These are phyloP conservation scores for Anthracocystis walkeri DNA, from an alignment of 1,284 basidiomycete species.

Conservation along the genomic window DNA sequence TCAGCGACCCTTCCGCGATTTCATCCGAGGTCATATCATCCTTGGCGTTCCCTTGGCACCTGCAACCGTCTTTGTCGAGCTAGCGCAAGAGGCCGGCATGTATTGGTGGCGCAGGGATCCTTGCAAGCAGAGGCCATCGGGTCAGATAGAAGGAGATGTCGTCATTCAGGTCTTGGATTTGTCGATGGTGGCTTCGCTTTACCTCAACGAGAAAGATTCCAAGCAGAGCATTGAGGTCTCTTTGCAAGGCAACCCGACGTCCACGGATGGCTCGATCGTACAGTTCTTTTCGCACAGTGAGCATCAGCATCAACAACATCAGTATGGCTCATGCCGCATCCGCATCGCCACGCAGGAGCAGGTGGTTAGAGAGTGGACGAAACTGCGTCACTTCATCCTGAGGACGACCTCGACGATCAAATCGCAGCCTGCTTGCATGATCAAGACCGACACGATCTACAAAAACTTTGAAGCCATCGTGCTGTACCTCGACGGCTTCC, in stretches of 20 bases:
- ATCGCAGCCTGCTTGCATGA: constrained; percentile 15
- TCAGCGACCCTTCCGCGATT: constrained; percentile 40
- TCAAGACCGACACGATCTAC: constrained; percentile 42
- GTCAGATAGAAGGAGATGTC: constrained; percentile 28
- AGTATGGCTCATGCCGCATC: constrained; percentile 48
- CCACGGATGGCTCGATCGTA: constrained; percentile 34
- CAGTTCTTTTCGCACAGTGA: constrained; percentile 48
- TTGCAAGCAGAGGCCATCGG: neutral
- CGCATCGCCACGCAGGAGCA: constrained; percentile 7
- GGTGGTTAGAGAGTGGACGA: constrained; percentile 24
- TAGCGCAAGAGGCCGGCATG: constrained; percentile 46
- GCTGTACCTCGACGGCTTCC: constrained; percentile 40
- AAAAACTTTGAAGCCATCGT: constrained; percentile 50
- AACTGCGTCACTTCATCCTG: constrained; percentile 35
- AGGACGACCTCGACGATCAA: constrained; percentile 21
- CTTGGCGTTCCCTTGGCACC: constrained; percentile 39
- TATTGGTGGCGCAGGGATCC: constrained; percentile 43
- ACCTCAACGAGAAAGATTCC: constrained; percentile 30
- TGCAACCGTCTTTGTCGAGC: constrained; percentile 51
- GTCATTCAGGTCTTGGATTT: constrained; percentile 46
- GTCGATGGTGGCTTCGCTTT: constrained; percentile 48
- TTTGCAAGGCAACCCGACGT: constrained; percentile 34
- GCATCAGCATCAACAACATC: constrained; percentile 42
- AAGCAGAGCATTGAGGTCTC: constrained; percentile 41
- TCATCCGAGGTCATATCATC: constrained; percentile 52